These are phyloP conservation scores for Stagonosporopsis rhizophila DNA, from an alignment of 2,329 filamentous ascomycete genomes.

Conservation along the genomic window DNA sequence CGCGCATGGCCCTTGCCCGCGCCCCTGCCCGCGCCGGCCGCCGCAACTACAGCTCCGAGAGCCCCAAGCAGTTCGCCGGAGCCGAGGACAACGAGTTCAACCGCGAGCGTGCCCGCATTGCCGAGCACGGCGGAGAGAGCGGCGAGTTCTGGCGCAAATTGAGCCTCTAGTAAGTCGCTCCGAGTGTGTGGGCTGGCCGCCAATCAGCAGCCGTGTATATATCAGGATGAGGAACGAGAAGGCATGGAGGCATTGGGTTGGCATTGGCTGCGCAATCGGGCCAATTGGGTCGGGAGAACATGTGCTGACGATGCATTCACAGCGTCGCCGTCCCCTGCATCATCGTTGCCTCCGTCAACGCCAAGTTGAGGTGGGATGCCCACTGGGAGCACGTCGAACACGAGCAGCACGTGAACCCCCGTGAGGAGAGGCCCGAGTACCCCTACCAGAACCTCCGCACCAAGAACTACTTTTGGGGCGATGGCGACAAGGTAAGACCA, in stretches of 20 bases:
- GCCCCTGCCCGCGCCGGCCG: slow-evolving; percentile 67
- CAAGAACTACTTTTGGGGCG: slow-evolving; percentile 94
- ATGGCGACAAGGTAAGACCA: slow-evolving; percentile 85
- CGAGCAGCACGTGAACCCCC: slow-evolving; percentile 66
- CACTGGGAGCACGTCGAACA: slow-evolving; percentile 97
- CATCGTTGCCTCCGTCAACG: slow-evolving; percentile 76
- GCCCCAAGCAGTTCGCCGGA: slow-evolving; percentile 63
- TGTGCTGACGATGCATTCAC: slow-evolving; percentile 28
- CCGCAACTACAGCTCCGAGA: slow-evolving; percentile 73
- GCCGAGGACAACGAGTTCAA: slow-evolving; percentile 88
- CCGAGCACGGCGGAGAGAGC: slow-evolving; percentile 85
- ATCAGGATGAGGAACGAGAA: slow-evolving; percentile 5
- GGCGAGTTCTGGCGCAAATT: slow-evolving; percentile 95
- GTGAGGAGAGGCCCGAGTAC: slow-evolving; percentile 93
- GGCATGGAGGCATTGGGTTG: background rate
- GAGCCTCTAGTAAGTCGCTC: slow-evolving; percentile 82
- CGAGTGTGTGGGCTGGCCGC: slow-evolving; percentile 6
- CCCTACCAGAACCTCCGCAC: slow-evolving; percentile 96
- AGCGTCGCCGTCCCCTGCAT: slow-evolving; percentile 80
- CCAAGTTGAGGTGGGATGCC: slow-evolving; percentile 89
- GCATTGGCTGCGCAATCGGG: slow-evolving; percentile 8
- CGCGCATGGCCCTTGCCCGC: slow-evolving; percentile 65
- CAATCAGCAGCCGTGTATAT: slow-evolving; percentile 12
- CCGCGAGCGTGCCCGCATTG: slow-evolving; percentile 87
- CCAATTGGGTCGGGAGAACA: background rate